Conservation (phyloP, 768 basidiomycete species). For the Tricholoma terreum region DNA sequence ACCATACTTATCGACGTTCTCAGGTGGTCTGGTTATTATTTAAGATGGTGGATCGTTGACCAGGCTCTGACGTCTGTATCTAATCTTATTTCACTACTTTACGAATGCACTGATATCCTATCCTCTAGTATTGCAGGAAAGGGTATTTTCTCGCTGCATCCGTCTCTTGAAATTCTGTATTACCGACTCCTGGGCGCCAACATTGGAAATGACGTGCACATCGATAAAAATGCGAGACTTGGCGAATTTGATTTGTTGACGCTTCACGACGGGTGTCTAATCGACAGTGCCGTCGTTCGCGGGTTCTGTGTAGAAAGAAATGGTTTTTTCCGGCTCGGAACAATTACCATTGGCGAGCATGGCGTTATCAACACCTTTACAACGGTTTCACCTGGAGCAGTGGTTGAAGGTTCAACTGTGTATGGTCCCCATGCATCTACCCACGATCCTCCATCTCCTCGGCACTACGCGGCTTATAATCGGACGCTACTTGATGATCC, state of each 20-base stretch:
- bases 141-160: conserved; percentile 40
- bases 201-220: conserved; percentile 38
- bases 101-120: too few relatives aligned
- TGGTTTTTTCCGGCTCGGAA: conserved; percentile 39
- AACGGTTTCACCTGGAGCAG: conserved; percentile 39
- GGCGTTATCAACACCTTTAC: conserved; percentile 44
- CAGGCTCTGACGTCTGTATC: conserved; percentile 29
- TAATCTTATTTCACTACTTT: not conserved
- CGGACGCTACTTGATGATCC: conserved; percentile 34
- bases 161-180: conserved; percentile 36
- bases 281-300: conserved; percentile 38
- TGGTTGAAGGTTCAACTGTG: conserved; percentile 32
- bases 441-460: conserved; percentile 35
- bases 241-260: conserved; percentile 45
- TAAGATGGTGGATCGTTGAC: conserved; percentile 46
- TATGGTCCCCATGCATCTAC: conserved; percentile 47
- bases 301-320: conserved; percentile 46
- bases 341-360: conserved; percentile 34
- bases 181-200: conserved; percentile 44
- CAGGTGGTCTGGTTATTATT: conserved; percentile 41
- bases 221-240: conserved; percentile 36
- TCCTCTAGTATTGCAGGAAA: conserved; percentile 40
- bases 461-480: conserved; percentile 37
- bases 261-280: conserved; percentile 39
- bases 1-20: too few relatives aligned